phyloP scores from a whole-genome alignment of 2,329 filamentous ascomycete genomes.

The Fusarium denticulatum region DNA sequence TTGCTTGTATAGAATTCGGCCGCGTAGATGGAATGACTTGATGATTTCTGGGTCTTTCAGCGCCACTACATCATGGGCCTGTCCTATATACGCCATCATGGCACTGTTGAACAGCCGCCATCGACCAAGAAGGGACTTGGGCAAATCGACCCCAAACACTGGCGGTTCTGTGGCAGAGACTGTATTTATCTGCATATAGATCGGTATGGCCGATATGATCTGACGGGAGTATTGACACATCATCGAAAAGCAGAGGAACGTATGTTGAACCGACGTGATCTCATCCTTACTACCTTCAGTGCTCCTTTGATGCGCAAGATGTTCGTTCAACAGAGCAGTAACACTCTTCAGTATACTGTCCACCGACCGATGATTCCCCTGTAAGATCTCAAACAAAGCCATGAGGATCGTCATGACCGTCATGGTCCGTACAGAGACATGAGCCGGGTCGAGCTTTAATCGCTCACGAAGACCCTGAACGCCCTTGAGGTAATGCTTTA shows the following conservation, averaged over 20 bases:
- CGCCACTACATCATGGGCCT: background rate
- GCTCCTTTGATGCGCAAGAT: background rate
- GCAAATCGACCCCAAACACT: background rate
- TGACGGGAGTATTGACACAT: background rate
- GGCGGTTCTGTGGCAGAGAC: background rate
- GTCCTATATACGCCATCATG: background rate
- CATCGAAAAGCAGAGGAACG: background rate
- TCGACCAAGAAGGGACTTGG: background rate
- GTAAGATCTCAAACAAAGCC: background rate
- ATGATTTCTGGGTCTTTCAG: background rate
- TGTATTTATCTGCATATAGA: background rate
- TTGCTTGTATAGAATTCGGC: background rate
- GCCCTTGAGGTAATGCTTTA: background rate
- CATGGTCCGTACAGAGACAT: background rate
- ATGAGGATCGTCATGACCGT: background rate
- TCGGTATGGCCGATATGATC: accelerated
- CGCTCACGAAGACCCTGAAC: background rate
- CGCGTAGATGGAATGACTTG: background rate
- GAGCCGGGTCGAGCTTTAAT: background rate
- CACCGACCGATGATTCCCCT: background rate
- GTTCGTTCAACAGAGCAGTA: background rate
- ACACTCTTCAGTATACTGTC: background rate
- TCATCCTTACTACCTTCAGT: background rate
- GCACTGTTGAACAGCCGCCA: background rate
- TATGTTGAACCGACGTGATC: background rate